Base-by-base conservation (phyloP, 495 filamentous ascomycete species). In the Penicilliopsis zonata region DNA sequence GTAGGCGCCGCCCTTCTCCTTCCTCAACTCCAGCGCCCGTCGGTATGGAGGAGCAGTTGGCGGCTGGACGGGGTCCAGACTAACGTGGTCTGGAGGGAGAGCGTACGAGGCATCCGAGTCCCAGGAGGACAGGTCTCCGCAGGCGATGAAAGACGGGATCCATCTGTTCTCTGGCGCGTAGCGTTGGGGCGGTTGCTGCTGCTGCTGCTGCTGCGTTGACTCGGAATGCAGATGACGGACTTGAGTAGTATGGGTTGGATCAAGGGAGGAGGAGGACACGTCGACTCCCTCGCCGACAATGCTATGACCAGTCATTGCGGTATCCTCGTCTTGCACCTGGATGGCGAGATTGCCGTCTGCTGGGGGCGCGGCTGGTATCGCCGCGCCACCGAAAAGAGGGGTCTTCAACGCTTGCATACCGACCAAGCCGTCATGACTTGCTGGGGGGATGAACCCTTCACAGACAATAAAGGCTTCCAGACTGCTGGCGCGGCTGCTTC, bases 381-480 rank as follows among this genome's bases (percentile, higher is more conserved):
- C 54, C 18, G 57, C 54, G 12, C 61, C 61, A 18, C 61, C 58
- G 31, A 66, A 66, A 1, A 63, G 61, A 46, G 44, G 67, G 50
- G 44, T 58, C 43, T 44, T 47, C 57, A 71, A 12, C 59, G 61
- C 49, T 7, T 55, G 52, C 50, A 60, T 53, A 3, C 54, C 57
- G 5, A 39, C 37, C 5, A 49, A 18, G 0, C 50, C 49, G 18
- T 55, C 53, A 27, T 54, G 47, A 9, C 45, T 49, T 18, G 46
- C 37, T 5, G 61, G 61, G 1, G 74, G 72, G 29, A 71, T 69
- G 35, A 94, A 96, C 18, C 84, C 82, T 41, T 93, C 69, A 60
- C 90, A 96, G 15, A 98, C 87, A 24, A 98, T 78, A 44, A 96
- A 98, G 2, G 90, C 87, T 50, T 98, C 90, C 18, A 98, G 69